phyloP scores from a whole-genome alignment of 2,329 filamentous ascomycete genomes.

The Daldinia eschscholtzii region DNA sequence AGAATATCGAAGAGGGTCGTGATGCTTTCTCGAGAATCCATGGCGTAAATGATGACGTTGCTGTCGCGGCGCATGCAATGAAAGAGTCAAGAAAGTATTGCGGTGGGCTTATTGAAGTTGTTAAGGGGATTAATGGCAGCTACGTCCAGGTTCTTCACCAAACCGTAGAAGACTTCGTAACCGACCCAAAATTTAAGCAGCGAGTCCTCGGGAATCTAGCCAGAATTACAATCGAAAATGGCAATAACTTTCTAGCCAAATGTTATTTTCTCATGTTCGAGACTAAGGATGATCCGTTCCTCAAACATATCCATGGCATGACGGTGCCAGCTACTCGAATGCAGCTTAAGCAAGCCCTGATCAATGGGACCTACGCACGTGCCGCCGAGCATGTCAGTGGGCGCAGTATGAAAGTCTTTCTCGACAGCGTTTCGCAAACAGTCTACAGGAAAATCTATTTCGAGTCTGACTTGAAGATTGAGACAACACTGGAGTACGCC shows the following conservation, averaged over 20 bases:
- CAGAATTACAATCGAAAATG: conserved; percentile 29
- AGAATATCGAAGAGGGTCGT: conserved; percentile 4
- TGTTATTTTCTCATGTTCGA: conserved; percentile 4
- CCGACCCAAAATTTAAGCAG: conserved; percentile 26
- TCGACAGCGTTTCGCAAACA: conserved; percentile 17
- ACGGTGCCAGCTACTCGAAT: neutral
- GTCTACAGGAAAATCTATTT: neutral
- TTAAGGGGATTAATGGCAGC: neutral
- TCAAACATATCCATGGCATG: neutral
- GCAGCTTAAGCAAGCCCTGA: conserved; percentile 1
- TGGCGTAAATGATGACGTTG: neutral
- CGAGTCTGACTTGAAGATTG: neutral
- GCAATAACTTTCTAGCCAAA: conserved; percentile 30
- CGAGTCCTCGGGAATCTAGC: conserved; percentile 20
- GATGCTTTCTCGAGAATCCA: neutral
- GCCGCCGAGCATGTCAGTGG: conserved; percentile 24
- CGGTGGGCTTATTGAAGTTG: conserved; percentile 30
- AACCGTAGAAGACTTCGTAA: conserved; percentile 37
- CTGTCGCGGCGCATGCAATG: neutral
- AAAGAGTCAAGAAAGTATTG: conserved; percentile 16
- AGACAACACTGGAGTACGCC: conserved; percentile 20
- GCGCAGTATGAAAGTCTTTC: conserved; percentile 31
- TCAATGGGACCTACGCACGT: conserved; percentile 3
- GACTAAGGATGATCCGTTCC: conserved; percentile 2
- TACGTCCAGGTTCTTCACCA: conserved; percentile 40